These are phyloP conservation scores for Corylus heterophylla DNA, from an alignment of 306 rosid species.

Conservation along the genomic window DNA sequence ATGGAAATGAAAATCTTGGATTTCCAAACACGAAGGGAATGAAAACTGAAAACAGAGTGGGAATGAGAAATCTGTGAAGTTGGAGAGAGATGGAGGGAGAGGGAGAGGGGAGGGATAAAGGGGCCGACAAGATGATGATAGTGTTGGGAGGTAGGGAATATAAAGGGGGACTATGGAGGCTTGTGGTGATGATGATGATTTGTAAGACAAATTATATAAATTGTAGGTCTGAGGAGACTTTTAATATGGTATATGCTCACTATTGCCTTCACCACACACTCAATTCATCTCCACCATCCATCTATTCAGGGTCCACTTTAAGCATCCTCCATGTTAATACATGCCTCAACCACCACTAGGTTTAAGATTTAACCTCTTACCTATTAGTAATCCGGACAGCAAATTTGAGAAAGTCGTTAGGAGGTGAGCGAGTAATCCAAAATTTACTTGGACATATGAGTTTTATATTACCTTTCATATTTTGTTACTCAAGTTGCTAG, in stretches of 20 bases:
- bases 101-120: constrained; percentile 16
- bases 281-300: background rate
- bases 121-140: constrained; percentile 78
- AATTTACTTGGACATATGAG: too few relatives aligned
- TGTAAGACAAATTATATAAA: constrained; percentile 26
- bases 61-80: background rate
- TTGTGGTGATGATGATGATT: constrained; percentile 63
- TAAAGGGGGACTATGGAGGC: constrained; percentile 72
- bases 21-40: background rate
- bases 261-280: constrained; percentile 20
- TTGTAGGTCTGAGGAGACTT: constrained; percentile 20
- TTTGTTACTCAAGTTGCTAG: too few relatives aligned
- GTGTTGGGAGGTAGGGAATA: constrained; percentile 58
- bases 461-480: too few relatives aligned
- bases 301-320: constrained; percentile 1
- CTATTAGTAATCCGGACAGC: too few relatives aligned
- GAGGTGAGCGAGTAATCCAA: too few relatives aligned
- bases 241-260: constrained; percentile 7
- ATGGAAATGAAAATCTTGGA: background rate
- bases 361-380: too few relatives aligned
- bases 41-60: background rate
- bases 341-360: background rate
- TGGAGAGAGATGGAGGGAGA: constrained; percentile 8
- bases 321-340: background rate
- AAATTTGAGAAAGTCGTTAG: too few relatives aligned